phyloP scores from a whole-genome alignment of 345 rosid species.

The Citrus trifoliata region DNA sequence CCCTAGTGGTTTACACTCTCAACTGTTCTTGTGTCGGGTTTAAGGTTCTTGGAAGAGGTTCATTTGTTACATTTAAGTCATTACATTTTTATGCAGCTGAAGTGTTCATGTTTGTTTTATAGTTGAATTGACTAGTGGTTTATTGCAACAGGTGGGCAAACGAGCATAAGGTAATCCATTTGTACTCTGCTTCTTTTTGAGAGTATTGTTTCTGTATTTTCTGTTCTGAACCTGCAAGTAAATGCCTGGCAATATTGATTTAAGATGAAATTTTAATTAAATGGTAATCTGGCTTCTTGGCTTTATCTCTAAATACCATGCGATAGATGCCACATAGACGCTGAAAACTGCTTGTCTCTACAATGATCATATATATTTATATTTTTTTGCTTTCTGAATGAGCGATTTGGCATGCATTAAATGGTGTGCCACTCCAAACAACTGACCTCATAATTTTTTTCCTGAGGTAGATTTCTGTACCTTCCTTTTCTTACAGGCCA shows the following conservation, averaged over 20 bases:
- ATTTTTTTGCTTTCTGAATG: not conserved
- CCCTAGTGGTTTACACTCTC: not conserved
- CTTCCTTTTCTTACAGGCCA: constrained; percentile 43
- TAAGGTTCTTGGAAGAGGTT: not conserved
- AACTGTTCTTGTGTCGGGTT: not conserved
- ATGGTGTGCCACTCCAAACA: not conserved
- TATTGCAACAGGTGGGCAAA: constrained; percentile 62
- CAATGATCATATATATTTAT: not conserved
- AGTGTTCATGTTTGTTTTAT: not conserved
- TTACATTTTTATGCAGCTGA: not conserved
- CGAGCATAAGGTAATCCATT: constrained; percentile 63
- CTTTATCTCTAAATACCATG: not conserved
- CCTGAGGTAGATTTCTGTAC: not conserved
- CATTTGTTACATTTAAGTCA: not conserved
- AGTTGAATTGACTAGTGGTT: constrained; percentile 13
- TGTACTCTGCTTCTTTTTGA: not conserved
- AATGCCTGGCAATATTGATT: not conserved
- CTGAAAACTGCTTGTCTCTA: not conserved
- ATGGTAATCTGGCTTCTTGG: not conserved
- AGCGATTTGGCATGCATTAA: not conserved
- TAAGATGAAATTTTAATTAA: not conserved
- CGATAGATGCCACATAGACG: not conserved
- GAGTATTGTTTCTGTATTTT: not conserved
- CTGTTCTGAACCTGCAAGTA: not conserved
- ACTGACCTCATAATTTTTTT: not conserved